A percentile compares a stretch with the other conserved stretches of the same genome.
phyloP scores from a whole-genome alignment of 495 filamentous ascomycete species.

The Podospora sp. region DNA sequence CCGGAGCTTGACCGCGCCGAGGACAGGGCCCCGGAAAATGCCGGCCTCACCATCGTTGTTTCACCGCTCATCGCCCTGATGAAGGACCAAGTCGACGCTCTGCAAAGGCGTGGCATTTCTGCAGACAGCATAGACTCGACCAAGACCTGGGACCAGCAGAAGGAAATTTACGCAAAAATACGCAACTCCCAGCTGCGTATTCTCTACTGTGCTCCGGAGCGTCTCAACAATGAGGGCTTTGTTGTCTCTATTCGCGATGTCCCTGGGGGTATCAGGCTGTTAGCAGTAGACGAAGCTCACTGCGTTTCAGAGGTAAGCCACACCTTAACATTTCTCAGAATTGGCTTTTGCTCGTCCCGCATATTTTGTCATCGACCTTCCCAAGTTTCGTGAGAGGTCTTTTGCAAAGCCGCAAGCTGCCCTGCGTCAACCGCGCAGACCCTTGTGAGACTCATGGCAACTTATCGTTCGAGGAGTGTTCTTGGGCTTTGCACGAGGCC shows the following conservation, averaged over 20 bases:
- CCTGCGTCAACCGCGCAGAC: too few species aligned
- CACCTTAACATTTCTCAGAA: not conserved
- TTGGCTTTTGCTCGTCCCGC: too few species aligned
- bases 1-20: constrained; percentile 45
- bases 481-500: too few species aligned
- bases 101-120: constrained; percentile 48
- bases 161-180: constrained; percentile 49
- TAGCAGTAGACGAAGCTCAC: constrained; percentile 63
- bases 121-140: constrained; percentile 59
- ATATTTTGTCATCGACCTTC: too few species aligned
- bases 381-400: too few species aligned
- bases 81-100: constrained; percentile 61
- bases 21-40: constrained; percentile 26
- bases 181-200: constrained; percentile 50
- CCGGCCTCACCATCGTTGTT: constrained; percentile 56
- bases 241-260: constrained; percentile 54
- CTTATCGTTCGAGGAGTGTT: too few species aligned
- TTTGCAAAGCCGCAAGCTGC: too few species aligned
- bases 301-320: constrained; percentile 52
- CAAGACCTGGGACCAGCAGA: constrained; percentile 48
- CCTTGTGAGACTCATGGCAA: too few species aligned
- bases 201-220: constrained; percentile 61
- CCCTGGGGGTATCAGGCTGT: constrained; percentile 55
- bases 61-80: constrained; percentile 61
- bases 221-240: constrained; percentile 61